These are phyloP conservation scores for Furculomyces boomerangus DNA, from an alignment of 371 early-diverging fungal species.

Conservation along the genomic window DNA sequence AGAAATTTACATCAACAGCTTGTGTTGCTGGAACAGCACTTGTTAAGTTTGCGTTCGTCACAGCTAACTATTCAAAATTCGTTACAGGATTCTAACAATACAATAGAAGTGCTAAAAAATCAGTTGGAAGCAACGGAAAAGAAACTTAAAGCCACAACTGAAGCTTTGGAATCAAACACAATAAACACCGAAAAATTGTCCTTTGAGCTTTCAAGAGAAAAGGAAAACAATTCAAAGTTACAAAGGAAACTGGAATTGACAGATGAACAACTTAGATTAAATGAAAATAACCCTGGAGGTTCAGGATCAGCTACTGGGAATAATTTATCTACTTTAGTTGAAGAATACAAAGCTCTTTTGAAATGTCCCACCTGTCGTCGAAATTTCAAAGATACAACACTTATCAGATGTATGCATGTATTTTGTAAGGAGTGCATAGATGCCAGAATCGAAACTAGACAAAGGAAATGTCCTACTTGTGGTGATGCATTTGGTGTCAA, in stretches of 20 bases:
- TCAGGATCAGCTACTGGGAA: constrained; percentile 11
- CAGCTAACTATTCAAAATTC: constrained; percentile 12
- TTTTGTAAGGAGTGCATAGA: constrained; percentile 94
- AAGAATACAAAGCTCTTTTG: constrained; percentile 39
- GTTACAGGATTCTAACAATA: constrained; percentile 15
- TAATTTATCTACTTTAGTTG: constrained; percentile 26
- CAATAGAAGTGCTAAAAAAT: constrained; percentile 12
- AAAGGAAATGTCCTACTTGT: constrained; percentile 97
- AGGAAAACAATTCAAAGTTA: constrained; percentile 31
- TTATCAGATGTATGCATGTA: constrained; percentile 86
- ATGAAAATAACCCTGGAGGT: constrained; percentile 19
- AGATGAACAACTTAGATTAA: too few relatives aligned
- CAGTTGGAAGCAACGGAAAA: constrained; percentile 15
- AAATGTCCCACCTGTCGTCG: constrained; percentile 77
- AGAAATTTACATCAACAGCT: constrained; percentile 41
- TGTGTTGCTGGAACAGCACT: constrained; percentile 18
- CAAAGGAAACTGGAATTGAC: constrained; percentile 26
- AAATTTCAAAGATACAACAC: constrained; percentile 66
- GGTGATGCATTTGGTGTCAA: constrained; percentile 74
- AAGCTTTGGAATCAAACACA: constrained; percentile 30
- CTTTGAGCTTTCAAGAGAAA: constrained; percentile 31
- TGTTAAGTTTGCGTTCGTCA: constrained; percentile 13
- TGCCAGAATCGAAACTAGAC: constrained; percentile 69
- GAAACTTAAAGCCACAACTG: constrained; percentile 17
- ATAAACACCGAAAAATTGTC: constrained; percentile 27